Evolutionary conservation across 108 stramenopile species (phyloP), one percentile per base, ranked within the genome.

Genomic region (Mediolabrus comicus): DNA sequence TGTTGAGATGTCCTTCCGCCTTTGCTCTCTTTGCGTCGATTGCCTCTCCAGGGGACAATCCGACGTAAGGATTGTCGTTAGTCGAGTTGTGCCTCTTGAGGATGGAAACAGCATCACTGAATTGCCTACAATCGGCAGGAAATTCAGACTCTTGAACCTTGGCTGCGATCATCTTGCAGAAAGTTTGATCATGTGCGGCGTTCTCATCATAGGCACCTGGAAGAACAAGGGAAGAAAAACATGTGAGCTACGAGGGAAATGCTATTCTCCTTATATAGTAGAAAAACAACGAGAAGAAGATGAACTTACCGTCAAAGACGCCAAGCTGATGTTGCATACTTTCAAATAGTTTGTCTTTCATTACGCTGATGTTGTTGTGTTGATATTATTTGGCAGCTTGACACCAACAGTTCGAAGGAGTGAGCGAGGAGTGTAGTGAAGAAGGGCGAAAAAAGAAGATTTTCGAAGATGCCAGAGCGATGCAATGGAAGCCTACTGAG

Each of bases 11-110:
- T 12, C 72, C 72, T 56, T 73, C 64, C n/a, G 41, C 63, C 31
- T 65, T 73, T 38, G 72, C 72, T 65, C 64, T 29, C 58, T 57
- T 74, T 26, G 73, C 73, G 61, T 74, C 73, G 24, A 52, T 13
- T 25, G 53, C 53, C 25, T 74, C 73, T 29, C 63, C 43, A 17
- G 67, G 55, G n/a, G 67, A 57, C 67, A 68, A 43, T 28, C 67
- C 67, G n/a, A 9, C 30, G 17, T 68, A 68, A 0, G 56, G 38
- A 46, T 54, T 53, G 9, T 19, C 24, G 2, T 4, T 49, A 13
- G n/a, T 10, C 6, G 63, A 52, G 36, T 64, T 64, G 27, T 46
- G 63, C 31, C 63, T 28, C 29, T 31, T 49, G 14, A 68, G 53
- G 10, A 58, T 28, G 0, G 53, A 27, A 0, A 54, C 28, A 34